Conservation (phyloP, 495 filamentous ascomycete genomes). For the Penicillium chermesinum region DNA sequence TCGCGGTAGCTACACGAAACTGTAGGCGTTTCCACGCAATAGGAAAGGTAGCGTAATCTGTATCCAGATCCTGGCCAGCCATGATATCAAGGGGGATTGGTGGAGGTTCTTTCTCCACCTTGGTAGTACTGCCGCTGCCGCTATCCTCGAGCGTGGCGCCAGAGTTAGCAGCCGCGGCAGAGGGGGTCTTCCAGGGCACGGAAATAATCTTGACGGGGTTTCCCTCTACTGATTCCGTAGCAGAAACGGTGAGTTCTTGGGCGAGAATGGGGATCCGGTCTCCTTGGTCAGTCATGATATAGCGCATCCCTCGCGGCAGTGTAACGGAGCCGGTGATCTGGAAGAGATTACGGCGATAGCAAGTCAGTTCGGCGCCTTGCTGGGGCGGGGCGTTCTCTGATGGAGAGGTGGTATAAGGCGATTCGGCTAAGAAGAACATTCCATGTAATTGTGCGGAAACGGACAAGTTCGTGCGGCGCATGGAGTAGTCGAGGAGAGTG, state of each 20-base stretch:
- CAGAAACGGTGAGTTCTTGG: slow-evolving; percentile 74
- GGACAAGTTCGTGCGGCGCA: slow-evolving; percentile 52
- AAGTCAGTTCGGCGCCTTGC: slow-evolving; percentile 71
- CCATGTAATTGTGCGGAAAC: slow-evolving; percentile 83
- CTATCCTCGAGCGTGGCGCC: slow-evolving; percentile 46
- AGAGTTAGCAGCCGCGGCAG: slow-evolving; percentile 50
- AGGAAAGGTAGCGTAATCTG: slow-evolving; percentile 73
- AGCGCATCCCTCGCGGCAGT: slow-evolving; percentile 63
- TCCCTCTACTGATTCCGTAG: slow-evolving; percentile 85
- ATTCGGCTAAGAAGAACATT: slow-evolving; percentile 92
- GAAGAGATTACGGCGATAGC: slow-evolving; percentile 86
- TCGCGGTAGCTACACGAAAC: slow-evolving; percentile 86
- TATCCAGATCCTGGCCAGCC: slow-evolving; percentile 69
- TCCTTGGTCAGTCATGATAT: slow-evolving; percentile 72
- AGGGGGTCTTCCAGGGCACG: slow-evolving; percentile 84
- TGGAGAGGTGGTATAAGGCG: slow-evolving; percentile 61
- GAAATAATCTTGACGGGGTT: slow-evolving; percentile 86
- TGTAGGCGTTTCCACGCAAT: slow-evolving; percentile 89
- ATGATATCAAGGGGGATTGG: slow-evolving; percentile 70
- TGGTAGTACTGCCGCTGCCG: slow-evolving; percentile 48
- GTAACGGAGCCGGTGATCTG: slow-evolving; percentile 82
- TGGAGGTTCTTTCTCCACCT: slow-evolving; percentile 60
- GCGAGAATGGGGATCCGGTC: slow-evolving; percentile 68
- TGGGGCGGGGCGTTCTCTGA: slow-evolving; percentile 60
- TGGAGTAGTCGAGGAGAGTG: slow-evolving; percentile 62